phyloP scores from a whole-genome alignment of 371 early-diverging fungal species.

The Rhizomucor pusillus region DNA sequence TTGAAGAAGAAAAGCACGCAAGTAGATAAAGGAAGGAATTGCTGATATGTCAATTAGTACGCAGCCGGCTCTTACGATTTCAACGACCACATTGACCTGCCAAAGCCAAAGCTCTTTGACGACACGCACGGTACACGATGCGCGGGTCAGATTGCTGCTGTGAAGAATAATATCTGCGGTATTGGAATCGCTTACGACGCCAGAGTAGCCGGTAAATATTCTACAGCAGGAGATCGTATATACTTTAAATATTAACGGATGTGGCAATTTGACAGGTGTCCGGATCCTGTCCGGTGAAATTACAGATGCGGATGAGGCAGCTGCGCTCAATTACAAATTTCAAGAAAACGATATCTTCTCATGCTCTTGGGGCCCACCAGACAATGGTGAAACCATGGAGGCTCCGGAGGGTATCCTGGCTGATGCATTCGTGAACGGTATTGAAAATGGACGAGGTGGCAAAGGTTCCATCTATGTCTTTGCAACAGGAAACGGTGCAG shows the following conservation, averaged over 20 bases:
- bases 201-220: conserved; percentile 71
- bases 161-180: conserved; percentile 88
- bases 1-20: too few relatives aligned
- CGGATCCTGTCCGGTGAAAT: conserved; percentile 89
- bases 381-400: conserved; percentile 88
- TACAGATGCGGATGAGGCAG: conserved; percentile 89
- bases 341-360: conserved; percentile 91
- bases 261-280: conserved; percentile 51
- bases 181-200: conserved; percentile 92
- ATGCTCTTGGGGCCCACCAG: conserved; percentile 95
- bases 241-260: too few relatives aligned
- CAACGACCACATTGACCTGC: conserved; percentile 76
- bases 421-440: conserved; percentile 82
- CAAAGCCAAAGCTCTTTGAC: conserved; percentile 73
- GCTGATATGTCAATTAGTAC: conserved; percentile 41
- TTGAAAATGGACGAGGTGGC: conserved; percentile 81
- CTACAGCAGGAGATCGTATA: background rate
- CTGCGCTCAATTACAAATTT: conserved; percentile 82
- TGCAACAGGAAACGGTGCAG: conserved; percentile 94
- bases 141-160: conserved; percentile 96
- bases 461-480: conserved; percentile 91
- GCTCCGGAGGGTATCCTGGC: conserved; percentile 79
- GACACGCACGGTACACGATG: conserved; percentile 97
- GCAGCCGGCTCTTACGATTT: conserved; percentile 91
- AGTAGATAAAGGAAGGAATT: background rate